Base-by-base conservation (phyloP, 1,284 basidiomycete genomes). In the Lentinula novae-zelandiae region DNA sequence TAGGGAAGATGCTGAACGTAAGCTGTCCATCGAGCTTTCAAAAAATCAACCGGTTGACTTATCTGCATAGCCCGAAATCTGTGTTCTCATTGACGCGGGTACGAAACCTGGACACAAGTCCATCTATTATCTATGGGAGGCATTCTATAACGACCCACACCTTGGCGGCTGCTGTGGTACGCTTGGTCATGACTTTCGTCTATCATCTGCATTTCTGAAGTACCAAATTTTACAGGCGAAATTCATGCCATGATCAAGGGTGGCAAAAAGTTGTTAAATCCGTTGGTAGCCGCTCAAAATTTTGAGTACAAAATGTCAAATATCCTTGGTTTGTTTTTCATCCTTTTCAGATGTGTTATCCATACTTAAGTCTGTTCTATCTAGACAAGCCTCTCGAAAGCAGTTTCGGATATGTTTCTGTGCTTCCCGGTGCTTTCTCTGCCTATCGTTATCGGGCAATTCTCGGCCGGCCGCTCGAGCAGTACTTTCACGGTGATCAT, bases 231-330 rank as follows among this genome's bases (percentile, higher is more conserved):
- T 39, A n/a, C 52, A 77, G 95, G 96, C 67, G 93, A 96, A 80
- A 96, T 95, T 67, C 91, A 94, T 65, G 95, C 95, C 60, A 95
- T 95, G 94, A 93, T 96, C 69, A 86, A 94, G 71, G 90, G 90
- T 36, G 96, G 96, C 33, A 89, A 79, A 74, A 96, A 97, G 72
- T 83, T 99, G 39, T 71, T 98, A 63, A 99, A 98, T 69, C 96
- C 96, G 12, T 80, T 98, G 51, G 87, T 96, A 36, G 95, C 95
- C 9, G 93, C 94, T 27, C 96, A 98, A 74, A 98, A 98, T 76
- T 98, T 99, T 69, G 96, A 99, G 76, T 98, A 98, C 79, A 98
- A 94, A 78, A 96, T 96, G 92, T 95, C 92, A 42, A 96, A 96
- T 73, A 96, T 97, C 68, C 79, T 96, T 31, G 92, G 92, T 85